Evolutionary conservation across 306 rosid genomes (phyloP).

Genomic region (Lotus japonicus): DNA sequence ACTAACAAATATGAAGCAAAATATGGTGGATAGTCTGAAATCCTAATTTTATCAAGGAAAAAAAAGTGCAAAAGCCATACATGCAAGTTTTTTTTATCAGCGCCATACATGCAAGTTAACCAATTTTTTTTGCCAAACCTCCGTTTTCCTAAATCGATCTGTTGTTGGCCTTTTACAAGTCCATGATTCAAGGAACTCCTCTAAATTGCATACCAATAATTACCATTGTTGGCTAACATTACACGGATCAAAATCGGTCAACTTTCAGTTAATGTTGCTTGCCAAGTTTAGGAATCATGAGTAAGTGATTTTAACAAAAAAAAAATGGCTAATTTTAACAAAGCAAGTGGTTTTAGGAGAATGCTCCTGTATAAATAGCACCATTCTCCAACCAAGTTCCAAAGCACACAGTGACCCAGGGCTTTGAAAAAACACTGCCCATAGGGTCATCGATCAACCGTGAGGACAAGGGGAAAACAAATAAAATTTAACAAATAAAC

Average conservation of each 20-base stretch:
- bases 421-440: conserved; percentile 10
- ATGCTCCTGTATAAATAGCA: conserved; percentile 1
- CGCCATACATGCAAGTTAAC: neutral
- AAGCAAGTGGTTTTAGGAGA: neutral
- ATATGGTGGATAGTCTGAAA: no score
- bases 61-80: neutral
- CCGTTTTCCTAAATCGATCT: neutral
- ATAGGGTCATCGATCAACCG: neutral
- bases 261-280: neutral
- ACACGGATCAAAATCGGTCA: conserved; percentile 13
- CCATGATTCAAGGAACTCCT: conserved; percentile 29
- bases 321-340: no score
- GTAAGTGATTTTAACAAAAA: neutral
- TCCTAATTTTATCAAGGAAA: no score
- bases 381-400: neutral
- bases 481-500: neutral
- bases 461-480: no score
- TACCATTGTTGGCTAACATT: neutral
- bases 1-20: no score
- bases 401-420: neutral
- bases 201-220: neutral
- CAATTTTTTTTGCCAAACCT: neutral
- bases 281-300: conserved; percentile 7
- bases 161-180: neutral
- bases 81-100: no score